Base-by-base conservation (phyloP, 768 basidiomycete species). In the Lactarius evosmus region DNA sequence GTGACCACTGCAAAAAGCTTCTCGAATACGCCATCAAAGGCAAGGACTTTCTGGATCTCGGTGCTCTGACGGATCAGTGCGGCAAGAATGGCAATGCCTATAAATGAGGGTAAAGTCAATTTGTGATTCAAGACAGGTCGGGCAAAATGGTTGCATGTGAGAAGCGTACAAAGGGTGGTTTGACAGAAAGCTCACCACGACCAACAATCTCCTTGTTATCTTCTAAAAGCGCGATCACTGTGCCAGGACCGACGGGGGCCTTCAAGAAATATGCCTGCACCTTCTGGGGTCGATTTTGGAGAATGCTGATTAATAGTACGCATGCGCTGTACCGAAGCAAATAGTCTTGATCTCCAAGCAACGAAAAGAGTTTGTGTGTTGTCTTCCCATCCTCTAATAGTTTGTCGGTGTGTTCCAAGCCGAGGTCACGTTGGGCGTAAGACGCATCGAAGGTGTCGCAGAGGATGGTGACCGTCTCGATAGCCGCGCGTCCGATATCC, bases 11-110 rank as follows among this genome's bases (percentile, higher is more conserved):
- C 87, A 77, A 98, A 94, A 33, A 99, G 82, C 72, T 89, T 93
- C 78, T 99, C 97, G 70, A 99, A 98, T 1, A 91, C 92, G 22
- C 97, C 95, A 69, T 95, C 94, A 70, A 99, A 99, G 0, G 95
- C 94, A 51, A 98, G 85, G 33, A 98, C 86, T 75, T 98, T 98
- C 72, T 98, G 96, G 38, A 99, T 91, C 73, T 98, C 93, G 34
- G 91, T 84, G 69, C 91, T 98, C 69, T 95, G 89, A 0, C 86
- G 85, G 40, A 90, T 85, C 16, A 99, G 79, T 6, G 85, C 78
- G 66, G 95, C 91, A 36, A 95, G 81, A 76, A 95, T 85, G 17
- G 79, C 41, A 97, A 85, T 27, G 86, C 88, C 82, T 98, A 93
- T 92, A 76, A 69, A 67, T 51, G 7, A 53, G 50, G 52, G 14